Base-by-base conservation (phyloP, 495 filamentous ascomycete genomes). In the Podospora pseudopauciseta region DNA sequence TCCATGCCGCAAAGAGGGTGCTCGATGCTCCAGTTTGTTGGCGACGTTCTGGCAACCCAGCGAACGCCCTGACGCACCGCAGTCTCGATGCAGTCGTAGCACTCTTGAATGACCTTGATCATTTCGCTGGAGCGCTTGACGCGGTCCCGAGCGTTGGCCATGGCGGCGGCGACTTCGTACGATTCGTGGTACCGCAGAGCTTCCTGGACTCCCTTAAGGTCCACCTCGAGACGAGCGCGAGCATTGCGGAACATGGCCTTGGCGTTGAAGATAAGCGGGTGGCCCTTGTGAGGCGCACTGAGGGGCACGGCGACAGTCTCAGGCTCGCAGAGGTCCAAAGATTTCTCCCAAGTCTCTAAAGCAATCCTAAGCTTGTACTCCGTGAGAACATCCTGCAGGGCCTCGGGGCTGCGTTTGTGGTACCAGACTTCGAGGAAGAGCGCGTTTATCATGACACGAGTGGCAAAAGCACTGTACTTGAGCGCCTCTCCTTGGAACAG, bases 371-470 rank as follows among this genome's bases (percentile, higher is more conserved):
- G 90, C 84, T 97, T 99, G 86, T 97, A 99, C 79, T 99, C 95
- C 19, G 94, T 96, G 11, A 97, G 94, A 60, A 97, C 93, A 78
- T 97, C 94, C 77, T 97, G 95, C 63, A 97, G 83, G 59, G 93
- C 93, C 79, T 97, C 94, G 56, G 94, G 93, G 79, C 91, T 97
- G 70, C 95, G 91, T 86, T 97, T 97, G 81, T 97, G 92, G 75
- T 94, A 95, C 95, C 94, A 99, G 4, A 99, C 95, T 75, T 97
- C 95, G 66, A 99, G 85, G 86, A 98, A 99, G 67, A 99, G 87
- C 4, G 96, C 94, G 77, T 98, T 99, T 86, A 99, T 99, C 89
- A 99, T 93, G 73, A 98, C 92, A 64, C 95, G 93, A 4, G 96
- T 97, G 2, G 94, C 94, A 78, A 98, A 98, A 11, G 95, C 96